phyloP scores from a whole-genome alignment of 345 rosid species.

The Populus simonii region DNA sequence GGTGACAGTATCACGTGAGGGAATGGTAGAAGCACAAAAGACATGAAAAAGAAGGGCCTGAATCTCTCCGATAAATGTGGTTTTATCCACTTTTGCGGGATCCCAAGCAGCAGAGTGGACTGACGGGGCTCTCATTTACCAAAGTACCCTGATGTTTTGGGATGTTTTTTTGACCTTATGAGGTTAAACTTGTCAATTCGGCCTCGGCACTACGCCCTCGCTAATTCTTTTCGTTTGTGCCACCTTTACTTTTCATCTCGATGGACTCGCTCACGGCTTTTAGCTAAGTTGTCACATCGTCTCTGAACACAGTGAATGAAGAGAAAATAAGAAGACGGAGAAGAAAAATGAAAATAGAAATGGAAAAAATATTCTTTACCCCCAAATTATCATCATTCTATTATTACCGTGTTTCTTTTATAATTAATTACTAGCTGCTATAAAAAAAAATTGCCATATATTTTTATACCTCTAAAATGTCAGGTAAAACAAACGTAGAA shows the following conservation, averaged over 20 bases:
- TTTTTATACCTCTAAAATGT: too few relatives aligned
- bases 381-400: too few relatives aligned
- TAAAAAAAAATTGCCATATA: too few relatives aligned
- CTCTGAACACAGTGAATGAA: neutral
- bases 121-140: neutral
- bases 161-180: neutral
- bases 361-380: too few relatives aligned
- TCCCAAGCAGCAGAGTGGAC: neutral
- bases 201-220: neutral
- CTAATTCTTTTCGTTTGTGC: too few relatives aligned
- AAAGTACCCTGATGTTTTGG: neutral
- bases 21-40: neutral
- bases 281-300: constrained; percentile 6
- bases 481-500: too few relatives aligned
- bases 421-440: too few relatives aligned
- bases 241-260: neutral
- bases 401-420: too few relatives aligned
- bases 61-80: constrained; percentile 39
- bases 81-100: constrained; percentile 9
- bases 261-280: neutral
- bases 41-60: constrained; percentile 2
- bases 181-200: neutral
- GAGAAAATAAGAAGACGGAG: neutral
- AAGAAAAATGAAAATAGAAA: neutral
- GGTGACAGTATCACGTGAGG: neutral